Evolutionary conservation across 2,329 filamentous ascomycete species (phyloP).

Genomic region (Endoconidiophora laricicola): DNA sequence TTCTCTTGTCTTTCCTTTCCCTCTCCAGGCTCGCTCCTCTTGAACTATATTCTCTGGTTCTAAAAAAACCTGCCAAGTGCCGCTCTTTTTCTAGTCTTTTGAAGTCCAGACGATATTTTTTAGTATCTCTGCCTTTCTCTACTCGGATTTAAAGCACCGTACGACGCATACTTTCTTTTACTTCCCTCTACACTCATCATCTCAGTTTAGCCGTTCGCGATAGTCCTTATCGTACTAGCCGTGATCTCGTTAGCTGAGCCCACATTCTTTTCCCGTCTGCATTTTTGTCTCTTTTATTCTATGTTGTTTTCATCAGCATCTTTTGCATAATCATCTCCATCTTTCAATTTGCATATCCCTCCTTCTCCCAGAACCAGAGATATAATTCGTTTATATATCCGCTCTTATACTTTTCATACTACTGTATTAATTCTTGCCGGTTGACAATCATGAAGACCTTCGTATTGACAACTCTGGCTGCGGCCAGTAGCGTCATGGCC

Average conservation of each 20-base stretch:
- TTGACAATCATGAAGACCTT: conserved; percentile 5
- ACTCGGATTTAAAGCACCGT: no score
- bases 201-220: no score
- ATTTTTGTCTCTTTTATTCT: background rate
- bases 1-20: background rate
- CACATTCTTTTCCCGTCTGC: no score
- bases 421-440: background rate
- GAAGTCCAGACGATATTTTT: no score
- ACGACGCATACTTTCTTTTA: no score
- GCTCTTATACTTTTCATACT: background rate
- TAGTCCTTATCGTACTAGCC: background rate
- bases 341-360: background rate
- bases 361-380: background rate
- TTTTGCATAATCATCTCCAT: background rate
- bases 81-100: no score
- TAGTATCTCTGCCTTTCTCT: no score
- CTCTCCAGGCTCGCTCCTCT: background rate
- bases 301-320: background rate
- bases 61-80: no score
- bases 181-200: no score
- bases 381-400: background rate
- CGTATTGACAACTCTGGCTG: conserved; percentile 13
- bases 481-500: conserved; percentile 13
- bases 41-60: background rate
- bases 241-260: background rate